Evolutionary conservation across 768 basidiomycete genomes (phyloP).

Genomic region (Leccinum rimulosum): DNA sequence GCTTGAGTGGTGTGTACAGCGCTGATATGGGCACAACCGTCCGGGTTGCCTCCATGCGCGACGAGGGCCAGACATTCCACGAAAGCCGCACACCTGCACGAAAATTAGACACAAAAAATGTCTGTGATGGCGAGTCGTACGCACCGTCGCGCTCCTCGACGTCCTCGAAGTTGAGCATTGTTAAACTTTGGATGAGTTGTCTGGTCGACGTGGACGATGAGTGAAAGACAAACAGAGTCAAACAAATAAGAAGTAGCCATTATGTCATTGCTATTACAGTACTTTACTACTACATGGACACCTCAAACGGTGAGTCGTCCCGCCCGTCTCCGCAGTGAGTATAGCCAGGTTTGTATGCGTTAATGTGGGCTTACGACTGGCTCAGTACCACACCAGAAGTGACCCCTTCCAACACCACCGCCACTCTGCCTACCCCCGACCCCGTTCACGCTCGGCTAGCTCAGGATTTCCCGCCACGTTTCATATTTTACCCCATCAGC

Average conservation of each 20-base stretch:
- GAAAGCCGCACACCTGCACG: constrained; percentile 83
- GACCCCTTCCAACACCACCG: constrained; percentile 23
- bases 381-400: constrained; percentile 1
- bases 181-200: constrained; percentile 16
- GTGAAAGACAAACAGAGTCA: constrained; percentile 19
- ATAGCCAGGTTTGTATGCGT: too few species aligned
- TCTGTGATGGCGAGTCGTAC: constrained; percentile 19
- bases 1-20: constrained; percentile 92
- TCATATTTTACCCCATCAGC: constrained; percentile 28
- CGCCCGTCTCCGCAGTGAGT: neutral
- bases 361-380: neutral
- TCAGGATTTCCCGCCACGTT: constrained; percentile 13
- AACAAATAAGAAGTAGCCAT: constrained; percentile 11
- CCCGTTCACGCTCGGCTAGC: constrained; percentile 17
- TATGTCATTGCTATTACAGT: neutral
- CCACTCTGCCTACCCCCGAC: constrained; percentile 30
- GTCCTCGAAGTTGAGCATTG: constrained; percentile 88
- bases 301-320: neutral
- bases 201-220: constrained; percentile 29
- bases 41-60: constrained; percentile 95
- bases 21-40: constrained; percentile 99
- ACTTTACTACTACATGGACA: neutral
- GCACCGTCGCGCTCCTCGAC: constrained; percentile 95
- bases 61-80: constrained; percentile 99
- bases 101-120: neutral